Evolutionary conservation across 2,329 filamentous ascomycete genomes (phyloP), one percentile per base, ranked within the genome.

Genomic region (Aspergillus fumigatiaffinis): DNA sequence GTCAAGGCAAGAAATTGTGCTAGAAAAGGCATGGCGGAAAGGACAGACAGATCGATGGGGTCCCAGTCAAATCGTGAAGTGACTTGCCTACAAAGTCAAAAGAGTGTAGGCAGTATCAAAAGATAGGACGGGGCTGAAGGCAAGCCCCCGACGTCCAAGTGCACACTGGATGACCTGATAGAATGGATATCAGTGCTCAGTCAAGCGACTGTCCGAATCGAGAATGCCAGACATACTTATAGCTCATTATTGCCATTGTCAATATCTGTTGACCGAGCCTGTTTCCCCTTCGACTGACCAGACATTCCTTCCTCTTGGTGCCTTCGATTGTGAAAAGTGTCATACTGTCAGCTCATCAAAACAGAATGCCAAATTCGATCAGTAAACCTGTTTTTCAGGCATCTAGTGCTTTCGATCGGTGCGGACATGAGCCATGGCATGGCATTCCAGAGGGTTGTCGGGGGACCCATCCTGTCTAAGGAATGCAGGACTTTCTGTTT

Each of bases 1-100:
- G 67, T 60, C 28, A 70, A 57, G 49, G 64, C 57, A 35, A 74
- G 54, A 10, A 69, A 42, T 9, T 56, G 63, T 49, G 60, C 62
- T 26, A 66, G 57, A 32, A 63, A 63, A 60, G 60, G 61, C 71
- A 75, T 76, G 4, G 3, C 64, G 52, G 17, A 23, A 20, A 46
- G 12, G 21, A 46, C 21, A 9, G 42, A n/a, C 32, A n/a, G 14
- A 7, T 38, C 6, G 14, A 38, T 6, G 32, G 17, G 17, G 17
- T 17, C 2, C 2, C 14, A 46, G 8, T 17, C 4, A 46, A n/a
- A 44, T 9, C 10, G 3, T 20, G 20, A 46, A 46, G 23, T 46
- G n/a, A n/a, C 42, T 21, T 38, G 29, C 14, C 32, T 17, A 7
- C 42, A 4, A 46, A 23, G 21, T 46, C 42, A 4, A 46, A 21